These are phyloP conservation scores for Leishmania amazonensis DNA, from an alignment of 208 protist species.

Conservation along the genomic window DNA sequence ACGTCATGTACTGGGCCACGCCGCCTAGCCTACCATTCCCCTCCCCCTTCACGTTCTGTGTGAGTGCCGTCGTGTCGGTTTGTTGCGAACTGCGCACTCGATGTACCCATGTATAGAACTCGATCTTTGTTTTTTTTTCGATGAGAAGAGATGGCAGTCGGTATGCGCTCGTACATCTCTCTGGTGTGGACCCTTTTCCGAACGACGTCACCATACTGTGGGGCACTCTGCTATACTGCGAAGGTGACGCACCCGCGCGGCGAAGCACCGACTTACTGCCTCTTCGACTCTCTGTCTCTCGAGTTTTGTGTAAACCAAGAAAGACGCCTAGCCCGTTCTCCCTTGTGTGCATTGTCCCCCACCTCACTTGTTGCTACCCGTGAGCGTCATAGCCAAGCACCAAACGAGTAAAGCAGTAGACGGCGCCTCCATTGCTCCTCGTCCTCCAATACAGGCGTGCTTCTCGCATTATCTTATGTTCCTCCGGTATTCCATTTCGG, in stretches of 20 bases:
- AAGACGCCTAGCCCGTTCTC: background rate
- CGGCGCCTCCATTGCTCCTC: background rate
- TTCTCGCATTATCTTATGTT: background rate
- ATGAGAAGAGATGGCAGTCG: no score
- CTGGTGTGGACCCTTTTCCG: background rate
- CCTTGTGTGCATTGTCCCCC: background rate
- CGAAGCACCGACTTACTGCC: background rate
- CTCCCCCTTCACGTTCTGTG: background rate
- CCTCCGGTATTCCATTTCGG: background rate
- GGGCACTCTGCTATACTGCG: background rate
- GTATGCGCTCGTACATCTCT: background rate
- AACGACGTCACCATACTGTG: background rate
- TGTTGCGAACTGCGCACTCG: background rate
- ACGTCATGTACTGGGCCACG: background rate
- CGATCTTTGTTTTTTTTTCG: background rate
- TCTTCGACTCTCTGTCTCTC: slow-evolving; percentile 7
- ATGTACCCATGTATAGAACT: slow-evolving; percentile 1
- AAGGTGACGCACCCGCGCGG: background rate
- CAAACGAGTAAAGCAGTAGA: background rate
- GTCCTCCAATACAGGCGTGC: no score
- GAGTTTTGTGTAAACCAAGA: background rate
- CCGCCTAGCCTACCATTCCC: background rate
- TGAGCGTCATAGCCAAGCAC: background rate
- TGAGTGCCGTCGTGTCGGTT: background rate
- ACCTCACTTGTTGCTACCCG: background rate